These are phyloP conservation scores for Vigna hirtella DNA, from an alignment of 306 rosid genomes.

Conservation along the genomic window DNA sequence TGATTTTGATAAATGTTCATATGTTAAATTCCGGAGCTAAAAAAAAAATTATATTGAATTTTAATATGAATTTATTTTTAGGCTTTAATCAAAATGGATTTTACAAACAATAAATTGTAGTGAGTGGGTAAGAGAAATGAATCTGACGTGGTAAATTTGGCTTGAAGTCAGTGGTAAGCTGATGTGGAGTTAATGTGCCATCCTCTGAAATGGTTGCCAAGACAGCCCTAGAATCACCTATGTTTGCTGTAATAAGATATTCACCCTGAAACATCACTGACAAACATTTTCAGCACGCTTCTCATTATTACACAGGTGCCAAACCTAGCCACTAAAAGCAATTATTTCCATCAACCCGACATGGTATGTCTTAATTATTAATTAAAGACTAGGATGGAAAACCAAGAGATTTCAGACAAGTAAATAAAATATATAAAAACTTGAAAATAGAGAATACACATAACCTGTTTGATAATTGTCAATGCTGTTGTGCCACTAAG, in stretches of 20 bases:
- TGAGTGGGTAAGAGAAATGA: neutral
- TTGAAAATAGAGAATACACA: conserved; percentile 34
- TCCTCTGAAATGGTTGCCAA: conserved; percentile 66
- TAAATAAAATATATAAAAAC: conserved; percentile 20
- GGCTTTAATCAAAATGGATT: too few relatives aligned
- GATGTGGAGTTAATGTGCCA: conserved; percentile 62
- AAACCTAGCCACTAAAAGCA: neutral
- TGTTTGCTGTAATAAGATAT: conserved; percentile 64
- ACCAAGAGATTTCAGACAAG: neutral
- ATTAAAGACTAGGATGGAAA: neutral
- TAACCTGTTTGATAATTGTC: conserved; percentile 88
- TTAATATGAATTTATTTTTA: neutral
- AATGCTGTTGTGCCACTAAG: conserved; percentile 80
- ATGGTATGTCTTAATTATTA: neutral
- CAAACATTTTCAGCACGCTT: conserved; percentile 33
- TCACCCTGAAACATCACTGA: conserved; percentile 58
- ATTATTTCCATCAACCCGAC: neutral
- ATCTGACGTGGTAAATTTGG: conserved; percentile 69
- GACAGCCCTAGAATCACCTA: conserved; percentile 84
- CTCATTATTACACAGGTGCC: neutral
- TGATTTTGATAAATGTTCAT: neutral
- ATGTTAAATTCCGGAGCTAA: neutral
- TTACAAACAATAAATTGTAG: conserved; percentile 6
- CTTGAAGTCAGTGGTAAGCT: conserved; percentile 74
- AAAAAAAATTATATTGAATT: too few relatives aligned